Base-by-base conservation (phyloP, 495 filamentous ascomycete genomes). In the Thermochaetoides thermophila region DNA sequence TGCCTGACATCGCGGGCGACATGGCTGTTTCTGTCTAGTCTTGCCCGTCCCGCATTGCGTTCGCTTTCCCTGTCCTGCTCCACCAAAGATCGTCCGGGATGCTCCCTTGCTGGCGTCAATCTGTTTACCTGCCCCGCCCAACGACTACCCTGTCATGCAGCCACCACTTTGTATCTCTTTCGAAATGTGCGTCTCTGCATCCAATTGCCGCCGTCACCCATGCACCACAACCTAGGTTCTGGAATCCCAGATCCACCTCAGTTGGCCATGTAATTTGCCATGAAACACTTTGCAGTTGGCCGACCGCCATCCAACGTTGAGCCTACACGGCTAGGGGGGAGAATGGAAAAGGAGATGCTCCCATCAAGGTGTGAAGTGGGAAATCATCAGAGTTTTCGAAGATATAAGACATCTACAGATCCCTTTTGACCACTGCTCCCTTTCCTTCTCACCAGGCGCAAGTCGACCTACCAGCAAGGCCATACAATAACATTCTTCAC, bases 271-370 rank as follows among this genome's bases (percentile, higher is more conserved):
- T 45, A 32, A 45, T 48, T 34, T 48, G 13, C 33, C 35, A n/a
- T 48, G 42, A 48, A 48, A 45, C 38, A 26, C 6, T 12, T 14
- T 35, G 32, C n/a, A n/a, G n/a, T n/a, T n/a, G n/a, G n/a, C n/a
- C n/a, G n/a, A n/a, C n/a, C n/a, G n/a, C n/a, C n/a, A n/a, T n/a
- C n/a, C n/a, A n/a, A n/a, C n/a, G n/a, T n/a, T n/a, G n/a, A n/a
- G n/a, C n/a, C n/a, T n/a, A n/a, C n/a, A n/a, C n/a, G n/a, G n/a
- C n/a, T n/a, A n/a, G n/a, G n/a, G n/a, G n/a, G n/a, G n/a, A n/a
- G n/a, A n/a, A n/a, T n/a, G n/a, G n/a, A n/a, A n/a, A n/a, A n/a
- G n/a, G n/a, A n/a, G n/a, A n/a, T n/a, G n/a, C n/a, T n/a, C n/a
- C n/a, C n/a, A n/a, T n/a, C n/a, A n/a, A n/a, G n/a, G n/a, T n/a